phyloP scores from a whole-genome alignment of 2,329 filamentous ascomycete species.

The Neurospora crassa region DNA sequence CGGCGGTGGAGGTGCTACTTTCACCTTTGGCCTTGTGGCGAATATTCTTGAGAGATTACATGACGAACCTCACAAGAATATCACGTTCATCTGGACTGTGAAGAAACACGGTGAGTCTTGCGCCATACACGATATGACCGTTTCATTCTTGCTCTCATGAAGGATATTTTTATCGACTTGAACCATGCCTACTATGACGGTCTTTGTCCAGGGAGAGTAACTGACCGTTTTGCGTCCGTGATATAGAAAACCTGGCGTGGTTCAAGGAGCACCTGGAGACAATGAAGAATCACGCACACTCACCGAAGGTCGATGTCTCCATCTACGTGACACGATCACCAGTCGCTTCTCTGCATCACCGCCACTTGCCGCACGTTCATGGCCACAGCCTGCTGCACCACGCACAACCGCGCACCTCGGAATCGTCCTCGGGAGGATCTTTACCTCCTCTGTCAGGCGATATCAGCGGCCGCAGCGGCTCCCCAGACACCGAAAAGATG shows the following conservation, averaged over 20 bases:
- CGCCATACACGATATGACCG: neutral
- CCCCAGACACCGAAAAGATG: conserved; percentile 9
- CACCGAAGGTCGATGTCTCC: conserved; percentile 28
- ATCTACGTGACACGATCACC: conserved; percentile 28
- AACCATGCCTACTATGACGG: conserved; percentile 2
- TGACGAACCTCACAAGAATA: conserved; percentile 25
- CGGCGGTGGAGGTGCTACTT: conserved; percentile 52
- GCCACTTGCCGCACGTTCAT: neutral
- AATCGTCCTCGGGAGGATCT: conserved; percentile 8
- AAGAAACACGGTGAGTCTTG: conserved; percentile 31
- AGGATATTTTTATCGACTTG: neutral
- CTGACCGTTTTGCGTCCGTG: neutral
- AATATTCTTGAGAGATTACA: conserved; percentile 35
- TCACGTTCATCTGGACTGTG: conserved; percentile 42
- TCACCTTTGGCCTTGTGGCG: conserved; percentile 40
- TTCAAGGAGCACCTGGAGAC: conserved; percentile 27
- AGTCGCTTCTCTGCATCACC: conserved; percentile 5
- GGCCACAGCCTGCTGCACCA: neutral
- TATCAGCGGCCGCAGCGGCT: neutral
- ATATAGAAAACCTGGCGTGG: conserved; percentile 20
- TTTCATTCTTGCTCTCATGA: neutral
- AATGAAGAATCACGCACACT: conserved; percentile 28
- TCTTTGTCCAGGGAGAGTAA: neutral
- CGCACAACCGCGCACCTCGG: conserved; percentile 6
- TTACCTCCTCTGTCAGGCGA: conserved; percentile 13